Percentiles rank a stretch among this genome's conserved stretches.
Evolutionary conservation across 2,329 filamentous ascomycete species (phyloP).

Genomic region (Trichophaea hybrida): DNA sequence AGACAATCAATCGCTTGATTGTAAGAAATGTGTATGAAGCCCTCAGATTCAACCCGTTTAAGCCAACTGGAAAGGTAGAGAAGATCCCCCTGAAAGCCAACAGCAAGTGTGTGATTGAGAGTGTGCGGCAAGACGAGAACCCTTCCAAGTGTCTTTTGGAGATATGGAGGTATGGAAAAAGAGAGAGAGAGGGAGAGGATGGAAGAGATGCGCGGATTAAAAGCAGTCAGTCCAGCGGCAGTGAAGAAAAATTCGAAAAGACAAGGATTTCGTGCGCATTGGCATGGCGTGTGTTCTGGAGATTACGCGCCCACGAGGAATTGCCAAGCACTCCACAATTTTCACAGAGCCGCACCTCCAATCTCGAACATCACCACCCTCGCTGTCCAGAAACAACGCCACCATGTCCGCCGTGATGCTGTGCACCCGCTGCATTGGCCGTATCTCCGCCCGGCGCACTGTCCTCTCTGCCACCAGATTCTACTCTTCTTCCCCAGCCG

Average conservation of each 20-base stretch:
- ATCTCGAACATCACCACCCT: not conserved
- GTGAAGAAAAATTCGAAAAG: not conserved
- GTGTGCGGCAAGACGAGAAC: slow-evolving; percentile 13
- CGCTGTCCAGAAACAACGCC: not conserved
- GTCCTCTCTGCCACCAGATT: not conserved
- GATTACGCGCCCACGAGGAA: not conserved
- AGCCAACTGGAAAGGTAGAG: not conserved
- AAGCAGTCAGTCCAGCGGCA: not conserved
- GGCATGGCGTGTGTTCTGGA: not conserved
- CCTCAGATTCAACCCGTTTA: slow-evolving; percentile 4
- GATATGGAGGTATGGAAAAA: not conserved
- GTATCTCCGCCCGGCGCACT: not conserved
- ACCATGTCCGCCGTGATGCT: slow-evolving; percentile 8
- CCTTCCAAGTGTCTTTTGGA: not conserved
- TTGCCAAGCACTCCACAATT: not conserved
- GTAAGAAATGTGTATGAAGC: slow-evolving; percentile 1
- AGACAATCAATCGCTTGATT: not conserved
- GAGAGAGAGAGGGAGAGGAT: not conserved
- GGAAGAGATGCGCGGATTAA: not conserved
- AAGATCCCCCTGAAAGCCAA: not conserved
- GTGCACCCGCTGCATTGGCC: slow-evolving; percentile 12
- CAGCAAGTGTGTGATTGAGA: slow-evolving; percentile 2
- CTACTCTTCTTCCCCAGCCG: slow-evolving; percentile 4
- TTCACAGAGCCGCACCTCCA: not conserved
- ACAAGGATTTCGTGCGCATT: not conserved